Conservation (phyloP, 192 early-diverging fungal species). For the Linnemannia hyalina region DNA sequence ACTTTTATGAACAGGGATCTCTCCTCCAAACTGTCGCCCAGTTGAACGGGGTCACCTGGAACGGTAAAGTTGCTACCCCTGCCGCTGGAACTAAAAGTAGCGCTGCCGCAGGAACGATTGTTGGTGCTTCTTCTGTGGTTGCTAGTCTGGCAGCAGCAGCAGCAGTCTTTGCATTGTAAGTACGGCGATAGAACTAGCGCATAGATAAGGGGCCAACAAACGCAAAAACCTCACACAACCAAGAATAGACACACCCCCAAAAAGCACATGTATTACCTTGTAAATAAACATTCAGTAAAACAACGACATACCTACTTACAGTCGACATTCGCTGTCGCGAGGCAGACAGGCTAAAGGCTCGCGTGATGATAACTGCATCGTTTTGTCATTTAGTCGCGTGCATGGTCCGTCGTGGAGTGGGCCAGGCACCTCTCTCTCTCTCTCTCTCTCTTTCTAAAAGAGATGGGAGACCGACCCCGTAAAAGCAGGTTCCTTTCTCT, state of each 20-base stretch:
- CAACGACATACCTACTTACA: background rate
- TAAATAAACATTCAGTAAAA: background rate
- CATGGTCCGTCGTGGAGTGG: background rate
- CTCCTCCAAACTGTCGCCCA: constrained; percentile 63
- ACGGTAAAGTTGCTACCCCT: constrained; percentile 34
- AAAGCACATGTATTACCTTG: background rate
- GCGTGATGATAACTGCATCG: background rate
- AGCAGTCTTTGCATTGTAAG: background rate
- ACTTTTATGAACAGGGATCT: constrained; percentile 78
- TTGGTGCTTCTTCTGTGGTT: background rate
- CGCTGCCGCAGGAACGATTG: background rate
- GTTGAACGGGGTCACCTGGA: constrained; percentile 65
- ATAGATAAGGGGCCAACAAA: no score
- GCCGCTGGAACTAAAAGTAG: constrained; percentile 1
- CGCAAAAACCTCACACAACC: background rate
- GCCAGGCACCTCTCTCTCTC: background rate
- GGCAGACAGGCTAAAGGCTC: background rate
- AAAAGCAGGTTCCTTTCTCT: background rate
- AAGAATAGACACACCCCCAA: no score
- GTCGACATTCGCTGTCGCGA: background rate
- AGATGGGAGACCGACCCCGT: background rate
- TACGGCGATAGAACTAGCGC: background rate
- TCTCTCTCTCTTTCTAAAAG: background rate
- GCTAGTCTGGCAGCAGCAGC: background rate
- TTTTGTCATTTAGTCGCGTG: background rate